A percentile compares a stretch with the other conserved stretches of the same genome.
Evolutionary conservation across 768 basidiomycete species (phyloP).

Genomic region (Kondoa malvinella): DNA sequence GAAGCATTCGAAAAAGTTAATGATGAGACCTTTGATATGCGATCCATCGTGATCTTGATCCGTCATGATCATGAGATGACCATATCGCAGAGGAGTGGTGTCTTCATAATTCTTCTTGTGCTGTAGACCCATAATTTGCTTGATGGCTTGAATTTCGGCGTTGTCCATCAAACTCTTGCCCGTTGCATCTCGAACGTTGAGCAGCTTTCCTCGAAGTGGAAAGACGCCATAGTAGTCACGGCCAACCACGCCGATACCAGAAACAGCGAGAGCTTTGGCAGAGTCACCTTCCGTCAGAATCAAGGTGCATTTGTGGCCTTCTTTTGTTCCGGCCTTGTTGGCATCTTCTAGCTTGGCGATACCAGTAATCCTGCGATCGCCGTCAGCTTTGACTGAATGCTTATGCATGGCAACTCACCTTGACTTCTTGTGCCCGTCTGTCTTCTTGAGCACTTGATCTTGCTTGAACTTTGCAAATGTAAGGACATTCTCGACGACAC

Average conservation of each 20-base stretch:
- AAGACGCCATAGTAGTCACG: conserved; percentile 96
- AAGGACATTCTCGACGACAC: conserved; percentile 77
- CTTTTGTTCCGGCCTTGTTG: conserved; percentile 80
- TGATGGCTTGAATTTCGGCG: conserved; percentile 88
- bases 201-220: conserved; percentile 83
- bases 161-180: conserved; percentile 98
- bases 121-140: conserved; percentile 92
- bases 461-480: conserved; percentile 96
- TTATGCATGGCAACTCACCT: conserved; percentile 39
- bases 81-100: conserved; percentile 60
- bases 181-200: conserved; percentile 91
- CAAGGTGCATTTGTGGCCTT: conserved; percentile 68
- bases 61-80: conserved; percentile 96
- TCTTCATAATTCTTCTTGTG: conserved; percentile 76
- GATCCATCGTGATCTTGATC: conserved; percentile 99
- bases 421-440: conserved; percentile 73
- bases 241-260: conserved; percentile 83
- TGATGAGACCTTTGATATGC: conserved; percentile 98
- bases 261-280: conserved; percentile 87
- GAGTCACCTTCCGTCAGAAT: conserved; percentile 99
- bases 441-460: conserved; percentile 88
- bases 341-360: conserved; percentile 88
- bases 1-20: conserved; percentile 95
- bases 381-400: conserved; percentile 6
- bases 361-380: conserved; percentile 52